phyloP scores from a whole-genome alignment of 148 eudicot genomes.

The Camellia japonica region DNA sequence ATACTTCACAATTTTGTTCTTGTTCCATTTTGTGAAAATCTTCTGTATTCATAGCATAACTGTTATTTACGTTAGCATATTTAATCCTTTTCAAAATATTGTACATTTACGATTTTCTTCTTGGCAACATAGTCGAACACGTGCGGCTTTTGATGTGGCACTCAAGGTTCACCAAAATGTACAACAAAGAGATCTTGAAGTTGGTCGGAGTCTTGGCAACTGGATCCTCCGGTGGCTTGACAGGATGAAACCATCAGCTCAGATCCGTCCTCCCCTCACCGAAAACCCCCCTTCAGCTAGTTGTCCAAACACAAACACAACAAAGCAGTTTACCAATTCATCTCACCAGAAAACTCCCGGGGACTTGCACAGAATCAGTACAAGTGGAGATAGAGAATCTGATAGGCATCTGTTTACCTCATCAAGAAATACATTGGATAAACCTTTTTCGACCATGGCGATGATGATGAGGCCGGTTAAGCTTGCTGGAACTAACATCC shows the following conservation, averaged over 20 bases:
- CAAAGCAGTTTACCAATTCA: constrained; percentile 30
- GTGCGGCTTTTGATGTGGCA: constrained; percentile 66
- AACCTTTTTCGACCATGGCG: constrained; percentile 48
- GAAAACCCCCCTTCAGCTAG: constrained; percentile 29
- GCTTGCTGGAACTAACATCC: constrained; percentile 43
- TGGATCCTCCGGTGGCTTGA: constrained; percentile 79
- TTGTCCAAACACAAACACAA: constrained; percentile 24
- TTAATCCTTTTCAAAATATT: too few relatives aligned
- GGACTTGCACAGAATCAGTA: constrained; percentile 22
- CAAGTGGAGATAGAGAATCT: constrained; percentile 35
- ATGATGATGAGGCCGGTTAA: constrained; percentile 51
- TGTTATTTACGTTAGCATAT: not conserved
- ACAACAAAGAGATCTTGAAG: constrained; percentile 78
- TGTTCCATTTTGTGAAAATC: not conserved
- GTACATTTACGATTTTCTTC: not conserved
- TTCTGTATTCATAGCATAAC: not conserved
- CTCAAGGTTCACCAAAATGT: constrained; percentile 64
- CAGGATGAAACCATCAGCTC: constrained; percentile 77
- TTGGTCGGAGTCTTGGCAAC: constrained; percentile 75
- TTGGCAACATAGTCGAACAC: constrained; percentile 55
- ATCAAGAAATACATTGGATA: constrained; percentile 48
- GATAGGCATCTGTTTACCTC: constrained; percentile 60
- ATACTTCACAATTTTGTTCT: not conserved
- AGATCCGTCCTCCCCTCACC: constrained; percentile 42
- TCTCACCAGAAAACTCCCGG: constrained; percentile 35